phyloP scores from a whole-genome alignment of 495 filamentous ascomycete species.

The Immersiella caudata region DNA sequence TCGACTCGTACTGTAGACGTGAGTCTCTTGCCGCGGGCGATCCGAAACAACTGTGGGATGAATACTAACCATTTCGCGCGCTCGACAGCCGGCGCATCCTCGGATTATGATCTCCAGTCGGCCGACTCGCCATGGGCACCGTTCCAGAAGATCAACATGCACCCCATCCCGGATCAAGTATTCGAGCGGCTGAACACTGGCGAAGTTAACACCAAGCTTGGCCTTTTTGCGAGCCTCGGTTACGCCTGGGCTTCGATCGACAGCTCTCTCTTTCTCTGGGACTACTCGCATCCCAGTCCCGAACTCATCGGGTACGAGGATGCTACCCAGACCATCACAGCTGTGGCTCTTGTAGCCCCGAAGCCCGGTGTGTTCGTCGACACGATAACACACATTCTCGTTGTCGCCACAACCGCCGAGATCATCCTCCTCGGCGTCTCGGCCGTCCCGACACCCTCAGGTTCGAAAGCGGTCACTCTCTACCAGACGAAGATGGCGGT shows the following conservation, averaged over 20 bases:
- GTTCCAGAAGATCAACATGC: slow-evolving; percentile 78
- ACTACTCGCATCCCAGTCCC: slow-evolving; percentile 85
- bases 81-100: slow-evolving; percentile 69
- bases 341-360: slow-evolving; percentile 80
- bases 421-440: slow-evolving; percentile 82
- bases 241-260: slow-evolving; percentile 97
- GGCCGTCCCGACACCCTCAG: slow-evolving; percentile 58
- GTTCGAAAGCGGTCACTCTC: slow-evolving; percentile 69
- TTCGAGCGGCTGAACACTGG: slow-evolving; percentile 87
- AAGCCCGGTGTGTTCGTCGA: slow-evolving; percentile 81
- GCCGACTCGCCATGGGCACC: slow-evolving; percentile 75
- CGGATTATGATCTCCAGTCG: slow-evolving; percentile 79
- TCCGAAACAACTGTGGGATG: neutral
- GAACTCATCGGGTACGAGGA: slow-evolving; percentile 93
- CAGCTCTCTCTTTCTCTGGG: slow-evolving; percentile 95
- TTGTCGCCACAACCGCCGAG: slow-evolving; percentile 82
- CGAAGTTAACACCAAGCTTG: slow-evolving; percentile 83
- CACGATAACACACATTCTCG: slow-evolving; percentile 80
- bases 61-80: slow-evolving; percentile 13
- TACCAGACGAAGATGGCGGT: slow-evolving; percentile 84
- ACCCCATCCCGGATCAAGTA: slow-evolving; percentile 84
- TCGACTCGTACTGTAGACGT: slow-evolving; percentile 91
- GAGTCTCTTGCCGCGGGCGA: slow-evolving; percentile 43
- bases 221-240: slow-evolving; percentile 86
- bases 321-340: slow-evolving; percentile 78